These are phyloP conservation scores for Fusarium liriodendri DNA, from an alignment of 2,329 filamentous ascomycete genomes.

Conservation along the genomic window DNA sequence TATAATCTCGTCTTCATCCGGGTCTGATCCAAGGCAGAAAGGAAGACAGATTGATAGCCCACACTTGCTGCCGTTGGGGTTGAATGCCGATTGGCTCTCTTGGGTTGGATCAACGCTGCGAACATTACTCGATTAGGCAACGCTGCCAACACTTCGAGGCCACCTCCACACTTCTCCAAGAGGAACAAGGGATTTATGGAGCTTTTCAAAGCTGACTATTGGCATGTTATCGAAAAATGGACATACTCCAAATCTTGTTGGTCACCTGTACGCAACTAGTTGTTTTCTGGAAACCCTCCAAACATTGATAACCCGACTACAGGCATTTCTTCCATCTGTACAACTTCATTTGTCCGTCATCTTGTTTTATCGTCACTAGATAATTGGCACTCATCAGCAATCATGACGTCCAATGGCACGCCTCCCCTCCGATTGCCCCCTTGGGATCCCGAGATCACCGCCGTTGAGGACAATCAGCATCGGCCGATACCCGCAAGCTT, in stretches of 20 bases:
- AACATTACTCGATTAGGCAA: neutral
- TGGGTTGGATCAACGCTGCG: neutral
- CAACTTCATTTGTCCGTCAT: neutral
- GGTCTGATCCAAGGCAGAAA: neutral
- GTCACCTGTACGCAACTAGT: neutral
- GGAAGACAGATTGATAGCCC: neutral
- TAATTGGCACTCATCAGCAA: neutral
- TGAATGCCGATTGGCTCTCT: neutral
- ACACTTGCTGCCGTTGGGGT: neutral
- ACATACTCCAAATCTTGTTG: neutral
- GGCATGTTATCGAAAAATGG: neutral
- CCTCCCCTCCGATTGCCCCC: neutral
- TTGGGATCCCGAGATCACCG: conserved; percentile 4
- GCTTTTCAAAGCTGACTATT: neutral
- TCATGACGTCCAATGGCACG: neutral
- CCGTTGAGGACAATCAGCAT: conserved; percentile 5
- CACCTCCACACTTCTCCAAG: neutral
- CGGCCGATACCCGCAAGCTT: conserved; percentile 1
- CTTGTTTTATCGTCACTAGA: neutral
- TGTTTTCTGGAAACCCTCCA: neutral
- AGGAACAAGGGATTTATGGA: neutral
- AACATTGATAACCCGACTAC: neutral
- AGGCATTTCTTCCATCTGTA: neutral
- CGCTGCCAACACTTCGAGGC: neutral
- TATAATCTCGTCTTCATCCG: rapidly evolving